Conservation (phyloP, 495 filamentous ascomycete species). For the Aeminium ludgeri region DNA sequence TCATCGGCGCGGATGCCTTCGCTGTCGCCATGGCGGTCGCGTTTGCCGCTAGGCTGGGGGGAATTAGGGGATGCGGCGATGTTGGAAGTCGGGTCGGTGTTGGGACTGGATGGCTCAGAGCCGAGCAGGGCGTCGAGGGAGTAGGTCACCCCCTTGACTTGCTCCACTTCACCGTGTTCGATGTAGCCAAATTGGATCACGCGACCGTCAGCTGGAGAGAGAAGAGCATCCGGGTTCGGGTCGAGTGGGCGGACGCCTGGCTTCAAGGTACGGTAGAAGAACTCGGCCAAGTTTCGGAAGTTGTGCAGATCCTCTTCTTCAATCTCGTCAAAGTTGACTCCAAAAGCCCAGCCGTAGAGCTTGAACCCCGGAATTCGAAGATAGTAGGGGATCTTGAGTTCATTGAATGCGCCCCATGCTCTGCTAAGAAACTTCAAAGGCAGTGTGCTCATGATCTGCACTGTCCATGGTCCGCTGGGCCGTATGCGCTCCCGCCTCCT, state of each 20-base stretch:
- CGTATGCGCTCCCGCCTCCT: conserved; percentile 34
- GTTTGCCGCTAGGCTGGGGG: conserved; percentile 20
- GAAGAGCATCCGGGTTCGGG: conserved; percentile 53
- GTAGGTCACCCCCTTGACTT: conserved; percentile 97
- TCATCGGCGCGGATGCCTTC: conserved; percentile 59
- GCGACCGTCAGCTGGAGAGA: conserved; percentile 79
- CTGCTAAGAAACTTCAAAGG: conserved; percentile 87
- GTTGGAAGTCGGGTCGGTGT: conserved; percentile 9
- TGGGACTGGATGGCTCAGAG: conserved; percentile 26
- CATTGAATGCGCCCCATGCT: conserved; percentile 90
- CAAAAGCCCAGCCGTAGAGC: conserved; percentile 81
- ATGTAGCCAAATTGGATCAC: conserved; percentile 87
- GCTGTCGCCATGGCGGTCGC: conserved; percentile 29
- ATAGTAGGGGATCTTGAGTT: conserved; percentile 76
- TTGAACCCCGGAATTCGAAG: conserved; percentile 89
- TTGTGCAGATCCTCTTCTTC: conserved; percentile 70
- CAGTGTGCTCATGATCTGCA: conserved; percentile 90
- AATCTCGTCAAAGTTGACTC: conserved; percentile 80
- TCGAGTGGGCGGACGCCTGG: conserved; percentile 80
- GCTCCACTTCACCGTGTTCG: conserved; percentile 85
- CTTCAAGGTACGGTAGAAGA: conserved; percentile 92
- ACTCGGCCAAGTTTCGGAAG: conserved; percentile 85
- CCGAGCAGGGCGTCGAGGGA: conserved; percentile 84
- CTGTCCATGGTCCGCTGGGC: conserved; percentile 84
- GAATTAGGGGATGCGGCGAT: conserved; percentile 8